Base-by-base conservation (phyloP, 2,329 filamentous ascomycete genomes). In the Colletotrichum sidae region DNA sequence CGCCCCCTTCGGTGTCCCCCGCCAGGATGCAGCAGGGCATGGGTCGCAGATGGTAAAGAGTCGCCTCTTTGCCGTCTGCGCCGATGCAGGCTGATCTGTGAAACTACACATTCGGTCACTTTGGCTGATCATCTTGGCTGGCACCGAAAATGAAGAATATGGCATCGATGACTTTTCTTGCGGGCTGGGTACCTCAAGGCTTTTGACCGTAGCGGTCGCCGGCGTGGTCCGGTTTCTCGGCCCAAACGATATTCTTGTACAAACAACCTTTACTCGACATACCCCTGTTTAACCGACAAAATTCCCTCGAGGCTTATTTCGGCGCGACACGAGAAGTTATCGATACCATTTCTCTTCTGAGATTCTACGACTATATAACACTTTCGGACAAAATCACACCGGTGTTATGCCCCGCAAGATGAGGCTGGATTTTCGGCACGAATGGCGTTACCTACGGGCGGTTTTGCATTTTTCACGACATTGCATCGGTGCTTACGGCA, bases 1-100 rank as follows among this genome's bases (percentile, higher is more conserved):
- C 95, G 71, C 93, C 95, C 34, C 90, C 90, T 46, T 90, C 88
- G 66, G 85, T 89, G 49, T 90, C 87, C 49, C 88, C 88, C 68
- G 82, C 82, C 75, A 83, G 87, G 76, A 85, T 90, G 83, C 86
- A 86, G 74, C 84, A 86, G 72, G 72, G 77, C 58, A 79, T 86
- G 69, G 78, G 78, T 62, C 80, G 83, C 68, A 82, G 84, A 69
- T 88, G 86, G 86, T 88, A 88, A 78, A 70, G 69, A 58, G 64
- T 59, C 54, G 60, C 70, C 70, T 72, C 71, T 69, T 66, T 74
- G 72, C 75, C 76, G 72, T 76, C 73, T 74, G 78, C 72, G 74
- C 68, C 71, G 69, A 74, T 78, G 77, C 74, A 73, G 71, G 71
- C 71, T 75, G 72, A 75, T 72, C 67, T 76, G 74, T 72, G 74